Percentiles rank a stretch among this genome's conserved stretches.
These are phyloP conservation scores for Capsicum pubescens DNA, from an alignment of 257 asterid species.

Conservation along the genomic window DNA sequence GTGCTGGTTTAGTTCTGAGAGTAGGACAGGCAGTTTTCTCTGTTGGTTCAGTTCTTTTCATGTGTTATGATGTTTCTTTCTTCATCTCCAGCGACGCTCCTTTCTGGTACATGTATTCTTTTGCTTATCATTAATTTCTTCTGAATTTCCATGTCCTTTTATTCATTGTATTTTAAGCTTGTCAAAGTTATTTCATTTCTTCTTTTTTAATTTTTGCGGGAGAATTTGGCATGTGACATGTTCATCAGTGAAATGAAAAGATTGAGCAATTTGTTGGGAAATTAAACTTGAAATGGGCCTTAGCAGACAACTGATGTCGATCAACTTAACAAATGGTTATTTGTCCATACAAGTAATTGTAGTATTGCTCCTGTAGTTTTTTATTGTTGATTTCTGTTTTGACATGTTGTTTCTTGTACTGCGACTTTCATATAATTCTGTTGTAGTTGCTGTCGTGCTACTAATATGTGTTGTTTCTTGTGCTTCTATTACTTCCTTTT, in stretches of 20 bases:
- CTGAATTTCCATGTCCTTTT: not conserved
- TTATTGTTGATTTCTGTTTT: too few species aligned
- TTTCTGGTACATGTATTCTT: slow-evolving; percentile 55
- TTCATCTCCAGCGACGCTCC: slow-evolving; percentile 74
- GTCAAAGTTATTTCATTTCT: not conserved
- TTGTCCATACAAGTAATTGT: too few species aligned
- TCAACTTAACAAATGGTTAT: not conserved
- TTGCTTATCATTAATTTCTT: not conserved
- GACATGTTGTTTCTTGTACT: too few species aligned
- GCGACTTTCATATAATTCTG: too few species aligned
- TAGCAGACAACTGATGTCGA: not conserved
- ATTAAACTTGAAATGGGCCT: not conserved
- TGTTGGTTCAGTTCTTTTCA: slow-evolving; percentile 66
- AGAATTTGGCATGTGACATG: not conserved
- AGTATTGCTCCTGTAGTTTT: too few species aligned
- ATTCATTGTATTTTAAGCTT: not conserved
- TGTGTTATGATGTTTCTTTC: slow-evolving; percentile 69
- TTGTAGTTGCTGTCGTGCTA: too few species aligned
- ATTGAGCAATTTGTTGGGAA: not conserved
- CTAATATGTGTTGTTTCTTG: too few species aligned
- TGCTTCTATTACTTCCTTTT: too few species aligned
- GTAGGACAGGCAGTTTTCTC: slow-evolving; percentile 64
- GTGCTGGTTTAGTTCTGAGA: slow-evolving; percentile 61
- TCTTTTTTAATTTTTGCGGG: not conserved
- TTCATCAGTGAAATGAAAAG: not conserved